These are phyloP conservation scores for Talaromyces proteolyticus DNA, from an alignment of 495 filamentous ascomycete species.

Conservation along the genomic window DNA sequence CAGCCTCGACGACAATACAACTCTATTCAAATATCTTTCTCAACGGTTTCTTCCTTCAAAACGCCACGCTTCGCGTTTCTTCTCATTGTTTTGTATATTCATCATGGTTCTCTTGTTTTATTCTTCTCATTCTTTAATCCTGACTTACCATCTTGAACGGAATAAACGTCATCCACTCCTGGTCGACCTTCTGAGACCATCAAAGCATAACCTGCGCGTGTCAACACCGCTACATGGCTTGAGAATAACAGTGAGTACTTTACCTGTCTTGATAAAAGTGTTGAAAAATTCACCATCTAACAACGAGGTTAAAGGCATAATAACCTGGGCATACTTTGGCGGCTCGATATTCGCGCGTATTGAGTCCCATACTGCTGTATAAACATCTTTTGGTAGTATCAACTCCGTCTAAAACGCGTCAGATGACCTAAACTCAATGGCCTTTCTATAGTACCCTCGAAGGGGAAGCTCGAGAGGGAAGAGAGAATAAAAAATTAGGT, in stretches of 20 bases:
- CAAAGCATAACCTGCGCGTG: slow-evolving; percentile 66
- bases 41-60: too few relatives aligned
- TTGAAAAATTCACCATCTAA: slow-evolving; percentile 78
- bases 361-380: slow-evolving; percentile 49
- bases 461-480: neutral
- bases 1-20: neutral
- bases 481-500: neutral
- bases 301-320: slow-evolving; percentile 66
- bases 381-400: slow-evolving; percentile 63
- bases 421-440: too few relatives aligned
- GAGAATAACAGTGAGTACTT: slow-evolving; percentile 9
- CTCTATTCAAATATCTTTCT: too few relatives aligned
- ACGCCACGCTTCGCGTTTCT: too few relatives aligned
- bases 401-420: slow-evolving; percentile 58
- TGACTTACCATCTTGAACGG: slow-evolving; percentile 59
- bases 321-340: slow-evolving; percentile 59
- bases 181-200: slow-evolving; percentile 86
- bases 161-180: slow-evolving; percentile 76
- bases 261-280: slow-evolving; percentile 83
- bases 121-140: neutral
- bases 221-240: neutral
- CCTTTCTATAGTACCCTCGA: too few relatives aligned
- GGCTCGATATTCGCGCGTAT: slow-evolving; percentile 38
- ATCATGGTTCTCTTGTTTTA: neutral
- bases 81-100: too few relatives aligned